Percentiles rank a stretch among this genome's conserved stretches.
These are phyloP conservation scores for Chalciporus sphaerocephalus DNA, from an alignment of 768 basidiomycete species.

Conservation along the genomic window DNA sequence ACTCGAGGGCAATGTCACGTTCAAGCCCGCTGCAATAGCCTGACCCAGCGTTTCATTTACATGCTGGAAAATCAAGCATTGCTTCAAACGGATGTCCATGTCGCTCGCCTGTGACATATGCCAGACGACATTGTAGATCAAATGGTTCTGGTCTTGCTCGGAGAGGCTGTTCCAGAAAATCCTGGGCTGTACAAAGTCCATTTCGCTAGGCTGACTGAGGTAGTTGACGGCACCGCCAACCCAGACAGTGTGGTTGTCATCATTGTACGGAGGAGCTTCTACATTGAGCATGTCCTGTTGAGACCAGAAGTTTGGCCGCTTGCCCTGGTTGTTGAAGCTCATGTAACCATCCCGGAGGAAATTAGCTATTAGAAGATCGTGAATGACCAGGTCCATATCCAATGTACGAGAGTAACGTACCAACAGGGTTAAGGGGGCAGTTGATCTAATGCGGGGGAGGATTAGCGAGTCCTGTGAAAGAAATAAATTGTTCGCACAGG, in stretches of 20 bases:
- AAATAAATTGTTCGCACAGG: constrained; percentile 19
- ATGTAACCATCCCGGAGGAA: constrained; percentile 39
- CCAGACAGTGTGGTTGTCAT: constrained; percentile 41
- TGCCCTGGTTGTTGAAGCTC: constrained; percentile 36
- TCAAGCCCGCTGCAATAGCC: constrained; percentile 33
- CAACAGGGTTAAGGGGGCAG: constrained; percentile 35
- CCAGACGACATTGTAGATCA: constrained; percentile 36
- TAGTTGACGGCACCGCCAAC: constrained; percentile 38
- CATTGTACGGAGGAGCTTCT: constrained; percentile 31
- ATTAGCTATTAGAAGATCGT: constrained; percentile 24
- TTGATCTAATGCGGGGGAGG: constrained; percentile 26
- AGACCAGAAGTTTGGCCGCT: constrained; percentile 37
- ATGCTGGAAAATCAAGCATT: constrained; percentile 35
- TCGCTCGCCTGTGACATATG: constrained; percentile 35
- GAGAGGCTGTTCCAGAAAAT: constrained; percentile 37
- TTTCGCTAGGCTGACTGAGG: constrained; percentile 33
- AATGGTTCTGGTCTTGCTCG: constrained; percentile 32
- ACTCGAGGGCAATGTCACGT: constrained; percentile 16
- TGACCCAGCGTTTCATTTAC: constrained; percentile 35
- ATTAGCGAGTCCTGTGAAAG: background rate
- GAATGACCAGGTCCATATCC: background rate
- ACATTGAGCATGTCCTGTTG: constrained; percentile 34
- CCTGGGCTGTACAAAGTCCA: constrained; percentile 39
- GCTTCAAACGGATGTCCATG: constrained; percentile 27
- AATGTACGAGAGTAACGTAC: constrained; percentile 17